phyloP scores from a whole-genome alignment of 2,329 filamentous ascomycete genomes.

The Alternaria alternata region DNA sequence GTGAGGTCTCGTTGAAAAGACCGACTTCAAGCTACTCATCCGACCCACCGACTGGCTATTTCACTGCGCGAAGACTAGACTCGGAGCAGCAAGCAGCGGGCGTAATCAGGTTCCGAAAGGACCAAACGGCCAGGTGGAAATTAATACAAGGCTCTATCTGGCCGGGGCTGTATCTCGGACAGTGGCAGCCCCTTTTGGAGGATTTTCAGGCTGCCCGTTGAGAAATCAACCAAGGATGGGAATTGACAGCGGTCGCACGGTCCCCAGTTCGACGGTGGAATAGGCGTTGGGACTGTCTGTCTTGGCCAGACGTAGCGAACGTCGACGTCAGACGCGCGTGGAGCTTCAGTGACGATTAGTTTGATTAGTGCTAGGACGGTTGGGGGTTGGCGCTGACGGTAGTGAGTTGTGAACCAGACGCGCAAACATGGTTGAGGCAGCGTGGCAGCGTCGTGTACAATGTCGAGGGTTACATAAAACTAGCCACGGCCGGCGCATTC shows the following conservation, averaged over 20 bases:
- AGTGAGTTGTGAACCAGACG: not conserved
- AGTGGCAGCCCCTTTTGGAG: conserved; percentile 19
- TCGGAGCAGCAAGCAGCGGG: conserved; percentile 4
- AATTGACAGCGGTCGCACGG: conserved; percentile 35
- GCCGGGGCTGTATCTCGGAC: conserved; percentile 23
- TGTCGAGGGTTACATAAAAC: not conserved
- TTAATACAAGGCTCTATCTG: conserved; percentile 11
- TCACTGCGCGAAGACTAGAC: not conserved
- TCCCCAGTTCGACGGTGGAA: conserved; percentile 22
- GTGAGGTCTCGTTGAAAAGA: not conserved
- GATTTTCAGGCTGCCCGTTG: conserved; percentile 35
- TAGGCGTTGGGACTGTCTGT: conserved; percentile 19
- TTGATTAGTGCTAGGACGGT: conserved; percentile 3
- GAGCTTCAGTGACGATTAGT: conserved; percentile 22
- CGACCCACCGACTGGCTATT: conserved; percentile 9
- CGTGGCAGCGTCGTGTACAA: not conserved
- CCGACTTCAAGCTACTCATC: not conserved
- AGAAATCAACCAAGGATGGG: conserved; percentile 23
- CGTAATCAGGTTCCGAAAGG: conserved; percentile 9
- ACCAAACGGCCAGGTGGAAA: conserved; percentile 1
- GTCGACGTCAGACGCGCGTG: conserved; percentile 38
- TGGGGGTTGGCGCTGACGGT: conserved; percentile 19
- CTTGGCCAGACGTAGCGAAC: conserved; percentile 31
- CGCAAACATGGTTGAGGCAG: conserved; percentile 3
- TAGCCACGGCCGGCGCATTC: conserved; percentile 1